Percentiles rank a stretch among this genome's conserved stretches.
Evolutionary conservation across 2,329 filamentous ascomycete species (phyloP).

Genomic region (Talaromyces sp.): DNA sequence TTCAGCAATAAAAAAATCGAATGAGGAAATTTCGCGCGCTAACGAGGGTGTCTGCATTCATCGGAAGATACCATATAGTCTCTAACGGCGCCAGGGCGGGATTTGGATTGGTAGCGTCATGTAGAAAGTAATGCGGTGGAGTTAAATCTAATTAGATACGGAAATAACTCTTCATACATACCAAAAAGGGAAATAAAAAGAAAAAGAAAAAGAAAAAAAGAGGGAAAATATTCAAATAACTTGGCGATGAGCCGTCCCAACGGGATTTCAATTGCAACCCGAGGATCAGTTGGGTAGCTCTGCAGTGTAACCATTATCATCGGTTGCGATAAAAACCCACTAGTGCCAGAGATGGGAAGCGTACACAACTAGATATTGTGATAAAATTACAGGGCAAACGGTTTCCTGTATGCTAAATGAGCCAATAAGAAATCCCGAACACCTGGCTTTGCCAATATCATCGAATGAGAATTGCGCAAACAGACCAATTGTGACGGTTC

Average conservation of each 20-base stretch:
- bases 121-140: no score
- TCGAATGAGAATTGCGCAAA: background rate
- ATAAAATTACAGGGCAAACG: background rate
- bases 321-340: constrained; percentile 9
- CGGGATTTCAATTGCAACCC: constrained; percentile 17
- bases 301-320: constrained; percentile 14
- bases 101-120: no score
- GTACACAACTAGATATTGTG: background rate
- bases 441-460: background rate
- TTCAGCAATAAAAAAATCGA: no score
- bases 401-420: background rate
- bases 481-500: background rate
- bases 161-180: no score
- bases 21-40: no score
- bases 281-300: constrained; percentile 10
- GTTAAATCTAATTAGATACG: no score
- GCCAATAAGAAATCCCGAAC: background rate
- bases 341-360: background rate
- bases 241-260: background rate
- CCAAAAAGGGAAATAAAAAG: no score
- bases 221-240: background rate
- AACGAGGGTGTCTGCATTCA: no score
- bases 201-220: background rate
- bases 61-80: no score
- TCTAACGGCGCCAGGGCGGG: no score